Evolutionary conservation across 1,284 basidiomycete genomes (phyloP), one percentile per base, ranked within the genome.

Genomic region (Austroboletus sp.): DNA sequence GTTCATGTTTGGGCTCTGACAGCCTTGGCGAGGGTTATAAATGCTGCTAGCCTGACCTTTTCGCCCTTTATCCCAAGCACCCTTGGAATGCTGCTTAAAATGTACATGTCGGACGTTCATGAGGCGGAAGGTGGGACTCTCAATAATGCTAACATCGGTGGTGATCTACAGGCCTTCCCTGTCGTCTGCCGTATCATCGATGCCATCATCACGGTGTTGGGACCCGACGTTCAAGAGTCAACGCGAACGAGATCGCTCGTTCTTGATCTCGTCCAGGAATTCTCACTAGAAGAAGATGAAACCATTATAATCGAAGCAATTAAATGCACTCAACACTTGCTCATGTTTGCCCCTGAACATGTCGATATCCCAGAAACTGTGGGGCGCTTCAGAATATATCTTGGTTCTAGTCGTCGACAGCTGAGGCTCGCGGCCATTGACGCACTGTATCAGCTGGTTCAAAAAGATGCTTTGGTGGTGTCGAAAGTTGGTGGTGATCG

Each of bases 381-480:
- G 17, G 69, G 74, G 29, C 80, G 76, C 30, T 89, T 96, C 66
- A 74, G 88, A 38, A 68, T 72, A 0, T 80, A 94, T 63, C 75
- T 97, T 16, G 76, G 80, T 1, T 92, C 89, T 2, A 75, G 84
- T 9, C 77, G 88, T 12, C 72, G 89, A 19, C 85, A 90, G 4
- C 77, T 97, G 50, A 96, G 95, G 68, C 78, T 94, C 5, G 92
- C 93, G 1, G 90, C 94, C 0, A 95, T 97, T 62, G 92, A 95
- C 56, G 92, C 90, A 0, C 72, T 98, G 15, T 98, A 98, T 62
- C 95, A 98, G 62, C 86, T 98, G 16, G 93, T 98, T 0, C 96
- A 98, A 68, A 85, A 91, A 50, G 92, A 98, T 66, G 94, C 94
- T 0, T 66, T 93, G 3, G 74, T 85, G 4, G 90, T 98, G 78